Evolutionary conservation across 2,329 filamentous ascomycete genomes (phyloP).

Genomic region (Balansia obtecta): DNA sequence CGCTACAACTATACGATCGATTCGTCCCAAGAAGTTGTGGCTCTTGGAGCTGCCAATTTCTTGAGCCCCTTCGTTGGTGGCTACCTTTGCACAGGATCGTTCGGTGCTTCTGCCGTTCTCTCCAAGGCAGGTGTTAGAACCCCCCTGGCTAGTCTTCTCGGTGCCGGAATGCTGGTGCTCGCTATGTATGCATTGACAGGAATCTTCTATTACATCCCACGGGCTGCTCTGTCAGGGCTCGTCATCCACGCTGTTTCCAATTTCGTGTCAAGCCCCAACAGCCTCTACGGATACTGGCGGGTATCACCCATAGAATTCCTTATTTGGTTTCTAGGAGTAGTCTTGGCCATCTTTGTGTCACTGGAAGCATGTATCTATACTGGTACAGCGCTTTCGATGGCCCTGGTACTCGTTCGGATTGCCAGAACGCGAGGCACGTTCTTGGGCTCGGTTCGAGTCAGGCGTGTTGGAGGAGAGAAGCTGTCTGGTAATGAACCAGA

Average conservation of each 20-base stretch:
- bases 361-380: slow-evolving; percentile 39
- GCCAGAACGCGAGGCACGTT: slow-evolving; percentile 35
- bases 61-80: slow-evolving; percentile 61
- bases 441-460: slow-evolving; percentile 25
- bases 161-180: slow-evolving; percentile 60
- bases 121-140: slow-evolving; percentile 74
- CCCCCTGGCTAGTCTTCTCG: slow-evolving; percentile 67
- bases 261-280: slow-evolving; percentile 60
- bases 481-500: background rate
- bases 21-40: slow-evolving; percentile 68
- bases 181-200: slow-evolving; percentile 67
- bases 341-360: slow-evolving; percentile 37
- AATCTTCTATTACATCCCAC: slow-evolving; percentile 74
- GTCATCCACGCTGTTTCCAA: slow-evolving; percentile 79
- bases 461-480: slow-evolving; percentile 7
- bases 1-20: slow-evolving; percentile 70
- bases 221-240: slow-evolving; percentile 55
- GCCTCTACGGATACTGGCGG: slow-evolving; percentile 66
- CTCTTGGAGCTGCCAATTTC: slow-evolving; percentile 64
- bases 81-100: slow-evolving; percentile 33
- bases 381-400: slow-evolving; percentile 30
- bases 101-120: slow-evolving; percentile 65
- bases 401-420: slow-evolving; percentile 31
- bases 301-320: slow-evolving; percentile 61
- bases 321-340: slow-evolving; percentile 63